phyloP scores from a whole-genome alignment of 495 filamentous ascomycete genomes.

The Neurospora discreta region DNA sequence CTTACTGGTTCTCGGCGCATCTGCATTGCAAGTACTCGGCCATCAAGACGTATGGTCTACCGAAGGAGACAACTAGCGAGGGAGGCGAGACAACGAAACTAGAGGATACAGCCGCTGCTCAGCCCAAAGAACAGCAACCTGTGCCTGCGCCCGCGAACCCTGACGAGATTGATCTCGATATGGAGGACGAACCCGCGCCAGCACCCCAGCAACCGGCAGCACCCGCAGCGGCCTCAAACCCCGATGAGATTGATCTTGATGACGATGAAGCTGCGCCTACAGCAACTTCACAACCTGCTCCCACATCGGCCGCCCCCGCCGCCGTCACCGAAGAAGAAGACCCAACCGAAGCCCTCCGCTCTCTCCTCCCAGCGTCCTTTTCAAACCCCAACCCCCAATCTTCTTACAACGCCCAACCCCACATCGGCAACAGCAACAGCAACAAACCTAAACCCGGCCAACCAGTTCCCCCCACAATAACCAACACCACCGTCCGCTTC shows the following conservation, averaged over 20 bases:
- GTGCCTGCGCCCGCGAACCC: neutral
- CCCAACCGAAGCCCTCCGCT: slow-evolving; percentile 44
- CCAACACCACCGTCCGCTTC: slow-evolving; percentile 70
- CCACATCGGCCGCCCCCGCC: neutral
- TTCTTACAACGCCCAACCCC: slow-evolving; percentile 2
- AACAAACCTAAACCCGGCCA: slow-evolving; percentile 29
- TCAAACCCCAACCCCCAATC: slow-evolving; percentile 25
- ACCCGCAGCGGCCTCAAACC: neutral
- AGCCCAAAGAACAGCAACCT: neutral
- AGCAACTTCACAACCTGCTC: neutral
- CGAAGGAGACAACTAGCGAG: neutral
- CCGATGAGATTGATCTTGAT: slow-evolving; percentile 1
- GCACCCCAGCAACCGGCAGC: neutral
- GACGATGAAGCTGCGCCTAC: slow-evolving; percentile 28
- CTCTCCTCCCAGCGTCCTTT: slow-evolving; percentile 58
- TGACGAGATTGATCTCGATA: slow-evolving; percentile 5
- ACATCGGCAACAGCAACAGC: slow-evolving; percentile 4
- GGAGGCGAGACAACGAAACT: neutral
- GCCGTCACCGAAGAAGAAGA: slow-evolving; percentile 23
- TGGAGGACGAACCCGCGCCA: slow-evolving; percentile 6
- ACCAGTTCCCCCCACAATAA: slow-evolving; percentile 41
- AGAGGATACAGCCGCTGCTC: neutral
- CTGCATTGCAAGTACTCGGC: slow-evolving; percentile 80
- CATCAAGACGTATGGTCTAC: slow-evolving; percentile 47
- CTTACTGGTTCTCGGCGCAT: slow-evolving; percentile 91